These are phyloP conservation scores for Aspergillus ochraceus DNA, from an alignment of 2,329 filamentous ascomycete genomes.

Conservation along the genomic window DNA sequence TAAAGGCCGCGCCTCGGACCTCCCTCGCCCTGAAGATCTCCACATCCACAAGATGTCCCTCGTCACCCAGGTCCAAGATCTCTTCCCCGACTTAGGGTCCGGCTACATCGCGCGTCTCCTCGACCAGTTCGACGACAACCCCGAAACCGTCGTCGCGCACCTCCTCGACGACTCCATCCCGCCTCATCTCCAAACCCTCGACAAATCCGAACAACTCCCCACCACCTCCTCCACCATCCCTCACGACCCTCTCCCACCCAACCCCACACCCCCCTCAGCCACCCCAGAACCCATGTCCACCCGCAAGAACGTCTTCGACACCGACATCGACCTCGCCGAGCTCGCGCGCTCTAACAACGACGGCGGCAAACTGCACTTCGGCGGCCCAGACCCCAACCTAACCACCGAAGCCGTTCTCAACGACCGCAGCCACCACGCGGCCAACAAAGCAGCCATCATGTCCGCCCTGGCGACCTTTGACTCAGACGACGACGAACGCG, in stretches of 20 bases:
- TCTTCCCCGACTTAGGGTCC: conserved; percentile 84
- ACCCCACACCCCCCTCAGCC: conserved; percentile 37
- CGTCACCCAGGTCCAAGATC: conserved; percentile 85
- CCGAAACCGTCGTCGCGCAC: conserved; percentile 77
- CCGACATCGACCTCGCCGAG: conserved; percentile 71
- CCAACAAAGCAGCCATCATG: conserved; percentile 81
- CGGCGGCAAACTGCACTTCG: conserved; percentile 67
- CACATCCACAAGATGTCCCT: conserved; percentile 82
- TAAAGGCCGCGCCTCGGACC: conserved; percentile 36
- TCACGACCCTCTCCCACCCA: conserved; percentile 59
- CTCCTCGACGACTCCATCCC: conserved; percentile 77
- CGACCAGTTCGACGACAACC: conserved; percentile 74
- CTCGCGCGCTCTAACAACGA: conserved; percentile 57
- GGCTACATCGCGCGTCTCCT: conserved; percentile 78
- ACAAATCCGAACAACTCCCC: conserved; percentile 60
- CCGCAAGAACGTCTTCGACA: conserved; percentile 74
- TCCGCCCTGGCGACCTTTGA: conserved; percentile 88
- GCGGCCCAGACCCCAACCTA: conserved; percentile 61
- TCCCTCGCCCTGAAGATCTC: conserved; percentile 48
- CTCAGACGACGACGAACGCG: conserved; percentile 90
- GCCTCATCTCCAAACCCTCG: conserved; percentile 61
- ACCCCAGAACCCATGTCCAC: conserved; percentile 26
- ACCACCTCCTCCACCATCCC: conserved; percentile 48
- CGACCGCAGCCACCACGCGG: conserved; percentile 60
- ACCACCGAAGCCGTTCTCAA: conserved; percentile 73